Evolutionary conservation across 2,329 filamentous ascomycete species (phyloP), one percentile per base, ranked within the genome.

Genomic region (Xylaria sp.): DNA sequence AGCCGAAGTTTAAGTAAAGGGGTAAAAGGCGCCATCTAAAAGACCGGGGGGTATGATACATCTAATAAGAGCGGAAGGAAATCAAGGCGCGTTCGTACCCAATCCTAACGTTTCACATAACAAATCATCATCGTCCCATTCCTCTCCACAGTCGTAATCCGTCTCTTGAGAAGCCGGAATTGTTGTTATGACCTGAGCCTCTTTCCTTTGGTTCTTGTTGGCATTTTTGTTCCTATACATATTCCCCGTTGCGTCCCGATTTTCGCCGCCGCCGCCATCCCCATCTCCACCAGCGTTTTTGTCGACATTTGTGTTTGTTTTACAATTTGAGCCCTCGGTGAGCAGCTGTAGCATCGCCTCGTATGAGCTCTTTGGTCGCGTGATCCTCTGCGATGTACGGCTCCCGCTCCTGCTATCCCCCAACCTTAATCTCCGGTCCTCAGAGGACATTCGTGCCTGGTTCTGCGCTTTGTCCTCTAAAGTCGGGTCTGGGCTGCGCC

Each of bases 81-180:
- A 33, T 21, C 17, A 29, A 21, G 6, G 15, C 10, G 10, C 3
- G 17, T 35, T 23, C 10, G 19, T n/a, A 38, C 5, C 6, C 9
- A 10, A 38, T 15, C 17, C 57, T 48, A 55, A 9, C 11, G 62
- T 53, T 17, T 54, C 60, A 19, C 44, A 19, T 41, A 66, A 38
- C 17, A 64, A 51, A 41, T 66, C 65, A 25, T 66, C 61, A 23
- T 66, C 66, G 17, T 66, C 64, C 66, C 61, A 67, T 17, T 64
- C 63, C 58, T 60, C 60, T 15, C 68, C 69, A 6, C 66, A 61
- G 29, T 60, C 65, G n/a, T 72, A 72, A 23, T 72, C 69, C 25
- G 70, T 72, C 59, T 72, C 70, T 25, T 71, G 70, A 0, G 70
- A 71, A 7, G 60, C 61, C 3, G 62, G n/a, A 31, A 48, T 59